Evolutionary conservation across 1,139 yeast genomes (phyloP).

Genomic region (Diutina sp.): DNA sequence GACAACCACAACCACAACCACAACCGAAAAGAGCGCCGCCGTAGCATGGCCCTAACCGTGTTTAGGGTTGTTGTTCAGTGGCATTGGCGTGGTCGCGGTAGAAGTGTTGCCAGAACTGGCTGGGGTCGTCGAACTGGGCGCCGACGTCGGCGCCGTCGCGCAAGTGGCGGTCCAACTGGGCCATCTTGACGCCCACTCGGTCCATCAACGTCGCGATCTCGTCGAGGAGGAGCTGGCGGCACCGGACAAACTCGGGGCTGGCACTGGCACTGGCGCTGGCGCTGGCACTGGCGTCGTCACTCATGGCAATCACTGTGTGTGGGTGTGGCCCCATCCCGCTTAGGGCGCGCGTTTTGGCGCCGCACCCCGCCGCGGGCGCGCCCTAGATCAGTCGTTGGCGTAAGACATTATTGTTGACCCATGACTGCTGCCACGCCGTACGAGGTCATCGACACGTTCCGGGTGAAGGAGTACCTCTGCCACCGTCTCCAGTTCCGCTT

Average conservation of each 20-base stretch:
- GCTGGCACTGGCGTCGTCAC: neutral
- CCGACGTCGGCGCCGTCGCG: neutral
- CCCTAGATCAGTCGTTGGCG: neutral
- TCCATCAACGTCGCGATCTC: neutral
- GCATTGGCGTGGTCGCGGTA: neutral
- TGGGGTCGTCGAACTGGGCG: neutral
- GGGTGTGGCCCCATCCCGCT: too few species aligned
- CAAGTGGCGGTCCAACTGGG: neutral
- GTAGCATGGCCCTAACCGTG: too few species aligned
- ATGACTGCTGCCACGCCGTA: neutral
- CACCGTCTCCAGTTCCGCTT: conserved; percentile 14
- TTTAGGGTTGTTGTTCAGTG: neutral
- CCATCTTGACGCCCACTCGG: neutral
- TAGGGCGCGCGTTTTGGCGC: neutral
- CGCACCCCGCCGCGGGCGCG: neutral
- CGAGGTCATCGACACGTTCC: neutral
- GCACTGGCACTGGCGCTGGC: neutral
- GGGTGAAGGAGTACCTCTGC: neutral
- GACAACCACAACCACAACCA: neutral
- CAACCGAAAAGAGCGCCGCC: too few species aligned
- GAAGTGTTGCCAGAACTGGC: neutral
- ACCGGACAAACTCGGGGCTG: neutral
- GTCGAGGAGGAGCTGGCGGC: neutral
- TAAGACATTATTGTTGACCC: too few species aligned
- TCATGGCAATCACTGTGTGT: neutral